These are phyloP conservation scores for Trametes cingulata DNA, from an alignment of 768 basidiomycete species.

Conservation along the genomic window DNA sequence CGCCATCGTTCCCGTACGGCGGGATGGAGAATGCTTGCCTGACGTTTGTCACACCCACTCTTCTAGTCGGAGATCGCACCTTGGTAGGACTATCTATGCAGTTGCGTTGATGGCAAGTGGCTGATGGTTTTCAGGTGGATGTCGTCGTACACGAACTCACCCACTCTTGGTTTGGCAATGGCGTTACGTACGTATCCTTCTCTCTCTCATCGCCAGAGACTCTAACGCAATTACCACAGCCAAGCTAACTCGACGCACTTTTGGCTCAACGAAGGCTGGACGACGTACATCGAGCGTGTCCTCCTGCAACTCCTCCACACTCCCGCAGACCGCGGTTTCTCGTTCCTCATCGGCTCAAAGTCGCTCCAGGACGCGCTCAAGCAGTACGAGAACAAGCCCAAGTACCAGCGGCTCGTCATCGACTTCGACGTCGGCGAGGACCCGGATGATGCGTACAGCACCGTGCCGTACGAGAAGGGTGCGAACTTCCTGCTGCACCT, in stretches of 20 bases:
- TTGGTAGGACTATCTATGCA: slow-evolving; percentile 41
- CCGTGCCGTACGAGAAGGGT: slow-evolving; percentile 87
- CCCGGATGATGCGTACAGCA: slow-evolving; percentile 73
- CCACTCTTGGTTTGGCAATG: slow-evolving; percentile 94
- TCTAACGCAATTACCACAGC: slow-evolving; percentile 31
- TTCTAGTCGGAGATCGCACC: slow-evolving; percentile 84
- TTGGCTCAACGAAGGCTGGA: slow-evolving; percentile 94
- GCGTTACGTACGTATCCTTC: slow-evolving; percentile 59
- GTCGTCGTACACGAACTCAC: slow-evolving; percentile 87
- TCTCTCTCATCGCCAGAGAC: not conserved
- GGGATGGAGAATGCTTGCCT: slow-evolving; percentile 93
- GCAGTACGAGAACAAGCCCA: slow-evolving; percentile 57
- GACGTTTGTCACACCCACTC: slow-evolving; percentile 85
- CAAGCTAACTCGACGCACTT: slow-evolving; percentile 78
- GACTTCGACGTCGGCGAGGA: slow-evolving; percentile 73
- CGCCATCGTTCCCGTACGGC: slow-evolving; percentile 91
- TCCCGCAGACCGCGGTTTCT: slow-evolving; percentile 76
- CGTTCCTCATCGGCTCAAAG: slow-evolving; percentile 75
- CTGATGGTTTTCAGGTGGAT: slow-evolving; percentile 45
- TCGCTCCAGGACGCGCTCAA: slow-evolving; percentile 70
- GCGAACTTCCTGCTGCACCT: slow-evolving; percentile 85
- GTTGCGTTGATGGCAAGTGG: not conserved
- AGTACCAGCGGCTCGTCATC: slow-evolving; percentile 80
- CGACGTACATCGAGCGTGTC: slow-evolving; percentile 88
- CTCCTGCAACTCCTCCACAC: slow-evolving; percentile 70